A percentile compares a stretch with the other conserved stretches of the same genome.
These are phyloP conservation scores for Wickerhamiella siamensis DNA, from an alignment of 805 yeast genomes.

Conservation along the genomic window DNA sequence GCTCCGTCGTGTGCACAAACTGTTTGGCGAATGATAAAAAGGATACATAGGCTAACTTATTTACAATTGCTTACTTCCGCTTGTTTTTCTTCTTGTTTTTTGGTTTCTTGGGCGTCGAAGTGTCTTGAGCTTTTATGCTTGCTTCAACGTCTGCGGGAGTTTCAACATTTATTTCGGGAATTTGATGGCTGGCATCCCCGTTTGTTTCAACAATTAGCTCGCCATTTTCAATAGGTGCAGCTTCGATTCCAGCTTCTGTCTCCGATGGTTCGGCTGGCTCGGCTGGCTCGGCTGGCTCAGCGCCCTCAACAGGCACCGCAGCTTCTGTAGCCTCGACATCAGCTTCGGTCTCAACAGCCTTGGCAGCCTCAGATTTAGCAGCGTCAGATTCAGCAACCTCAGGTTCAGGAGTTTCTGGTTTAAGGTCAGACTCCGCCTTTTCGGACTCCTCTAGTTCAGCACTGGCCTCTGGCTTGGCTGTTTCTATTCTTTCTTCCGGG, in stretches of 20 bases:
- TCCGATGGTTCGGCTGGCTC: not conserved
- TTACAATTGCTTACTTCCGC: conserved; percentile 5
- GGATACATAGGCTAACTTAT: not conserved
- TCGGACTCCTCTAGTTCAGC: not conserved
- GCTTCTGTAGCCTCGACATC: conserved; percentile 4
- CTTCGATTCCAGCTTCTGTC: not conserved
- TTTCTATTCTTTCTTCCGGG: not conserved
- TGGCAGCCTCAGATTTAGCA: not conserved
- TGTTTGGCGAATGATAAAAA: conserved; percentile 66
- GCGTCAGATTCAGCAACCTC: conserved; percentile 1
- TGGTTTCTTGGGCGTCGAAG: conserved; percentile 12
- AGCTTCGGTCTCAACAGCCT: not conserved
- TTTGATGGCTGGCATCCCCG: not conserved
- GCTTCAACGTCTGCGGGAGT: conserved; percentile 1
- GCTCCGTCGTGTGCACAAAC: conserved; percentile 81
- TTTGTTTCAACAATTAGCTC: no score
- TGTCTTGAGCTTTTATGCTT: conserved; percentile 6
- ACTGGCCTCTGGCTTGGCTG: not conserved
- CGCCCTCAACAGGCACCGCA: conserved; percentile 3
- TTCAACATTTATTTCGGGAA: not conserved
- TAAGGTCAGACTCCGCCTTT: not conserved
- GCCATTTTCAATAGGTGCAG: no score
- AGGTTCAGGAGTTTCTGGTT: conserved; percentile 3
- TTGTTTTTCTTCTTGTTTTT: conserved; percentile 14
- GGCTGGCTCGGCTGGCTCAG: conserved; percentile 5